A percentile compares a stretch with the other conserved stretches of the same genome.
Conservation (phyloP, 345 rosid genomes). For the Aquilaria malaccensis region DNA sequence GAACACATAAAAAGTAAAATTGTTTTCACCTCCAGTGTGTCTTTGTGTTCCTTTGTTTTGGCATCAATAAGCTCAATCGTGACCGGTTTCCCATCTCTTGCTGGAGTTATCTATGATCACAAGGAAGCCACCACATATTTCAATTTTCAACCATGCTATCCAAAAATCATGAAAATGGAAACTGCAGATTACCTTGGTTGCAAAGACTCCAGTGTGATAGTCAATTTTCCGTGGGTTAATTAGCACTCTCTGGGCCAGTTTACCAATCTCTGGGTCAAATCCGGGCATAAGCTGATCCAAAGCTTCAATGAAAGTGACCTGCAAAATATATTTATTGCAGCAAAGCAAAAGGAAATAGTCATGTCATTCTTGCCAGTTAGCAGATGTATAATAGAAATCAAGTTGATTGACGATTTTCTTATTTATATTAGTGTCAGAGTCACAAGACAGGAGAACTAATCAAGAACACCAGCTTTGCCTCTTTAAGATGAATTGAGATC, state of each 20-base stretch:
- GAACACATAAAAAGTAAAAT: neutral
- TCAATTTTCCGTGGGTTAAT: conserved; percentile 94
- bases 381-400: too few species aligned
- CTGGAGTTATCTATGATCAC: conserved; percentile 75
- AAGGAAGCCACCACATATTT: conserved; percentile 7
- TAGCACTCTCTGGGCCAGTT: conserved; percentile 91
- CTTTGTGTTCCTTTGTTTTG: conserved; percentile 85
- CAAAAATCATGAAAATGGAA: conserved; percentile 1
- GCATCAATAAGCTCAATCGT: conserved; percentile 95
- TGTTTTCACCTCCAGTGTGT: conserved; percentile 71
- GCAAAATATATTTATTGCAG: conserved; percentile 13
- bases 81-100: conserved; percentile 92
- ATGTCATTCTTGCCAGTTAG: too few species aligned
- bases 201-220: conserved; percentile 93
- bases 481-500: too few species aligned
- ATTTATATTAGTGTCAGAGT: too few species aligned
- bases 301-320: conserved; percentile 98
- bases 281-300: conserved; percentile 99
- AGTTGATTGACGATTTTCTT: too few species aligned
- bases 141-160: neutral
- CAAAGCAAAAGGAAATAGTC: too few species aligned
- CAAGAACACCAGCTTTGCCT: too few species aligned
- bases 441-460: too few species aligned
- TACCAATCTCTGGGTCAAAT: conserved; percentile 98
- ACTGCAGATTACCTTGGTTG: conserved; percentile 58